Base-by-base conservation (phyloP, 2,329 filamentous ascomycete genomes). In the Fusarium sp. region DNA sequence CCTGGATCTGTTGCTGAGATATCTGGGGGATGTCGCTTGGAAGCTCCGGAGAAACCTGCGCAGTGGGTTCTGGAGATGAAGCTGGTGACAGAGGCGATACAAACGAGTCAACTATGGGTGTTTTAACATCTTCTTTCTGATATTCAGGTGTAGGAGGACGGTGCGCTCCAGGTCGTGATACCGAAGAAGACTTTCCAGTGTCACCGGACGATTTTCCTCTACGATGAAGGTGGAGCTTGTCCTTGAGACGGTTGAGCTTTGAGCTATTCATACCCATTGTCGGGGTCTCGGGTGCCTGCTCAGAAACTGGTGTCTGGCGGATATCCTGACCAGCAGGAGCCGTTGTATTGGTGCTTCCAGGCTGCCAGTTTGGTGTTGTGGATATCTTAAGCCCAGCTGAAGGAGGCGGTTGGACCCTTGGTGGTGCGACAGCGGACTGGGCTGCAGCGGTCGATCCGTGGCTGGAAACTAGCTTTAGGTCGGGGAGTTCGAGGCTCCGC, bases 71-170 rank as follows among this genome's bases (percentile, higher is more conserved):
- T 3, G 81, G 78, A 5, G 82, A 83, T 5, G 81, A 78, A 12
- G 79, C 80, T 8, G 82, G 83, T 9, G 83, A 84, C 4, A 79
- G 73, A 6, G 83, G 82, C 4, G 82, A 82, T 23, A 79, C 74
- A 45, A 80, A 74, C 4, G 73, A 74, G 24, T 80, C 76, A 38
- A 78, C 59, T 9, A 76, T 70, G 4, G 78, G 75, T 15, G 77
- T 77, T 60, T 77, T 77, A 50, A 78, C 72, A 56, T 84, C 82
- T 42, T 80, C 77, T 20, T 78, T 78, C 38, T 79, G 79, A 57
- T 85, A 84, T 43, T 85, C 83, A 17, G 83, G 83, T 3, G 83
- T 85, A 2, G 83, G 83, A 11, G 82, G 81, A 3, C 82, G 78
- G 38, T 78, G 76, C 42, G 69, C 60, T 23, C 70, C 70, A 48